phyloP scores from a whole-genome alignment of 805 yeast species.

The Kregervanrija pseudodelftensis region DNA sequence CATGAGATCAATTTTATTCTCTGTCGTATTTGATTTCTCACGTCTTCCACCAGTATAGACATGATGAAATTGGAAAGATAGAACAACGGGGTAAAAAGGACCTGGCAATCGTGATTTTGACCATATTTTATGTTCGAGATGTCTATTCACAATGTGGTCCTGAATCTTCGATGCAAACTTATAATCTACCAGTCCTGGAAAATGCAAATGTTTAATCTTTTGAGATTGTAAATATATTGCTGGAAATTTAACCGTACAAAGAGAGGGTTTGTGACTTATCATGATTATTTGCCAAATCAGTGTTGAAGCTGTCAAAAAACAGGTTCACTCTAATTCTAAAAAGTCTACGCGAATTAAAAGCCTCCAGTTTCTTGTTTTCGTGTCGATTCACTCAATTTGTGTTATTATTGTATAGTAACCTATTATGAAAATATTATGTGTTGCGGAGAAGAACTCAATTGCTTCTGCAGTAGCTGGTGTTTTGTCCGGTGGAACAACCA shows the following conservation, averaged over 20 bases:
- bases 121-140: conserved; percentile 30
- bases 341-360: too few species aligned
- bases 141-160: conserved; percentile 46
- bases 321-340: too few species aligned
- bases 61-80: conserved; percentile 80
- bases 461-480: conserved; percentile 75
- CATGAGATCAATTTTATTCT: conserved; percentile 13
- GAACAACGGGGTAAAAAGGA: conserved; percentile 55
- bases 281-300: too few species aligned
- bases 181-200: conserved; percentile 33
- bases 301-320: too few species aligned
- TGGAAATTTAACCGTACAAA: conserved; percentile 6
- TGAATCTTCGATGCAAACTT: conserved; percentile 50
- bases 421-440: conserved; percentile 74
- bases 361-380: too few species aligned
- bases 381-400: neutral
- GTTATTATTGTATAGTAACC: neutral
- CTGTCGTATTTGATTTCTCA: conserved; percentile 46
- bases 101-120: conserved; percentile 13
- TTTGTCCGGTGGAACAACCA: conserved; percentile 61
- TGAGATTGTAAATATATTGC: conserved; percentile 22
- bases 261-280: too few species aligned
- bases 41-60: conserved; percentile 92
- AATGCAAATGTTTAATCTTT: conserved; percentile 37
- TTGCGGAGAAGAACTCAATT: conserved; percentile 95